Evolutionary conservation across 2,329 filamentous ascomycete species (phyloP), one percentile per base, ranked within the genome.

Genomic region (Arthrobotrys pseudoclavata): DNA sequence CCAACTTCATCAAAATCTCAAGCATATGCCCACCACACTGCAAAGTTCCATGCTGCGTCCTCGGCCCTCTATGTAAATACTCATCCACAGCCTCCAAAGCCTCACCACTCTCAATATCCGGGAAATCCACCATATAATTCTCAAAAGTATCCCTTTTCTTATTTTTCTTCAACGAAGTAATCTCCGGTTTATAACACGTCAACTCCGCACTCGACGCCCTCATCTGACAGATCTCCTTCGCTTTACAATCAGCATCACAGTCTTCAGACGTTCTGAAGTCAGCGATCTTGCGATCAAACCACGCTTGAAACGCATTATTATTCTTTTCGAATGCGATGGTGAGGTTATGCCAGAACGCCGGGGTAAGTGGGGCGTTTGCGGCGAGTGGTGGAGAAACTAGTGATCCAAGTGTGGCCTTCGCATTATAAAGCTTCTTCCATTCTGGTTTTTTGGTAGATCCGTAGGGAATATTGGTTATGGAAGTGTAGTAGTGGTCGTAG

Each of bases 331-430:
- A 85, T 2, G 83, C 81, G 0, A 83, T 83, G 0, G 88, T 89
- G 20, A 89, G 84, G 79, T 87, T 86, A 81, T 89, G 88, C 88
- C 88, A 90, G 82, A 89, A 89, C 0, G 85, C 86, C 0, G 88
- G 86, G 0, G 86, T 87, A 37, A 90, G 85, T 79, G 89, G 85
- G 4, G 81, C 81, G 0, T 79, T 61, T 0, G 82, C 82, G 3
- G 84, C 84, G 0, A 86, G 79, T 0, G 86, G 84, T 42, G 86
- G 85, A 31, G 76, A 81, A 13, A 87, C 82, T 0, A 85, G 82
- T 0, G 84, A 79, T 4, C 87, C 87, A 80, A 89, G 89, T 6
- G 84, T 83, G 64, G 86, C 86, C 80, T 86, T 87, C 34, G 87
- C 88, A 1, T 87, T 88, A 82, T 89, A 89, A 81, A 87, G 87